Evolutionary conservation across 305 asterid genomes (phyloP).

Genomic region (Vinca major): DNA sequence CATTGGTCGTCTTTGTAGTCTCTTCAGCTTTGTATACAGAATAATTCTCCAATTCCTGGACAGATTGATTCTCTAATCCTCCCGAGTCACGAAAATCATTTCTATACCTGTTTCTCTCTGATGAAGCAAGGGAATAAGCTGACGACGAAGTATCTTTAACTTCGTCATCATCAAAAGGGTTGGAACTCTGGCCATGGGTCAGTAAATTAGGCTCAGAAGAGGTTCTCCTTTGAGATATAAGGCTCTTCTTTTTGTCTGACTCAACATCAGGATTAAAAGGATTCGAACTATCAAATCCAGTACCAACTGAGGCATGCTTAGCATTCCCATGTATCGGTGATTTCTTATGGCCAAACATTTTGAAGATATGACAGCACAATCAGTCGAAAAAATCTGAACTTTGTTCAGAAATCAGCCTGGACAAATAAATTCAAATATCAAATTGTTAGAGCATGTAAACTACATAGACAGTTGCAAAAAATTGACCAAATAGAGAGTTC

Average conservation of each 20-base stretch:
- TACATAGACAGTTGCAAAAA: not conserved
- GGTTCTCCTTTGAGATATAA: slow-evolving; percentile 38
- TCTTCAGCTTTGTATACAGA: slow-evolving; percentile 78
- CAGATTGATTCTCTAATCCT: slow-evolving; percentile 65
- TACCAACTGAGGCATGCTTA: slow-evolving; percentile 34
- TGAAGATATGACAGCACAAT: slow-evolving; percentile 16
- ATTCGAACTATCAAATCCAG: slow-evolving; percentile 29
- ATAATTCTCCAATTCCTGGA: slow-evolving; percentile 69
- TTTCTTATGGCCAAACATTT: slow-evolving; percentile 60
- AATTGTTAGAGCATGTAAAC: slow-evolving; percentile 4
- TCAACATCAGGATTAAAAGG: slow-evolving; percentile 75
- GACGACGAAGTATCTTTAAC: slow-evolving; percentile 32
- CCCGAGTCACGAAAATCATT: slow-evolving; percentile 64
- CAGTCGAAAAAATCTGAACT: slow-evolving; percentile 8
- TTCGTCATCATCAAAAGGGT: slow-evolving; percentile 64
- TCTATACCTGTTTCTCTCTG: slow-evolving; percentile 51
- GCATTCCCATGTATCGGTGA: slow-evolving; percentile 43
- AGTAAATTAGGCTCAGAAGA: slow-evolving; percentile 58
- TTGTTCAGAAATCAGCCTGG: slow-evolving; percentile 7
- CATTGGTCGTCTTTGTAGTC: slow-evolving; percentile 56
- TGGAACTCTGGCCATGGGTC: slow-evolving; percentile 32
- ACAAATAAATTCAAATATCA: slow-evolving; percentile 4
- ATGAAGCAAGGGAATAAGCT: slow-evolving; percentile 27
- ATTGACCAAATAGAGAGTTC: not conserved
- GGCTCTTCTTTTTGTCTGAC: slow-evolving; percentile 42